Conservation (phyloP, 306 rosid genomes). For the Styphnolobium japonicum region DNA sequence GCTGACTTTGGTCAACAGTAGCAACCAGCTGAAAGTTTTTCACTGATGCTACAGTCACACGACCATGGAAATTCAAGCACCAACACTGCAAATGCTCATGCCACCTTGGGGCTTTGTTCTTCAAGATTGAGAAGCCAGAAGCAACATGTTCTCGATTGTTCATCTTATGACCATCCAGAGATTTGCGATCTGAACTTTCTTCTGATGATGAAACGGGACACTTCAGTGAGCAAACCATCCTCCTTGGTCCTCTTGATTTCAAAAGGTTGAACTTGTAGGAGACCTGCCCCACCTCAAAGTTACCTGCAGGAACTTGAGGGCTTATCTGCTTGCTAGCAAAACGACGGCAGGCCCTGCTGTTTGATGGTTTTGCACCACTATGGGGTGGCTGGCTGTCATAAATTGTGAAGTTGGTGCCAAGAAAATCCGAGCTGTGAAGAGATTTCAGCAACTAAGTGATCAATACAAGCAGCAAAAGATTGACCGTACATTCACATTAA, state of each 20-base stretch:
- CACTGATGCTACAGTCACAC: slow-evolving; percentile 92
- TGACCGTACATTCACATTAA: background rate
- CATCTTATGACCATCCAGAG: slow-evolving; percentile 27
- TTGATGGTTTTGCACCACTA: slow-evolving; percentile 86
- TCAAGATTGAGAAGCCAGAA: slow-evolving; percentile 60
- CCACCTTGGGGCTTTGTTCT: slow-evolving; percentile 98
- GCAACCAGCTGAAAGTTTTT: slow-evolving; percentile 96
- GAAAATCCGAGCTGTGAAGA: slow-evolving; percentile 88
- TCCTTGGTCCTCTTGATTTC: slow-evolving; percentile 98
- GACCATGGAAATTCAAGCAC: slow-evolving; percentile 99
- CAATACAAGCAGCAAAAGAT: background rate
- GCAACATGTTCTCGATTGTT: slow-evolving; percentile 35
- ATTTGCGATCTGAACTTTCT: slow-evolving; percentile 38
- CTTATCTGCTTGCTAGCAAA: slow-evolving; percentile 96
- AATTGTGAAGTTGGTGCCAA: slow-evolving; percentile 90
- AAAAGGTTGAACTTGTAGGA: slow-evolving; percentile 90
- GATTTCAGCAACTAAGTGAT: too few species aligned
- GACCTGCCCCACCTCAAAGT: slow-evolving; percentile 88
- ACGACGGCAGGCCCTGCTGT: slow-evolving; percentile 75
- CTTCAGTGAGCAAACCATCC: slow-evolving; percentile 78
- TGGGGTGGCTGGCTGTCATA: slow-evolving; percentile 91
- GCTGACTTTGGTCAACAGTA: slow-evolving; percentile 78
- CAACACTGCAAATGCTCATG: slow-evolving; percentile 94
- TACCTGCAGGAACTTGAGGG: slow-evolving; percentile 95
- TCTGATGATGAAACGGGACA: slow-evolving; percentile 51